Evolutionary conservation across 768 basidiomycete genomes (phyloP).

Genomic region (Suillus luteus): DNA sequence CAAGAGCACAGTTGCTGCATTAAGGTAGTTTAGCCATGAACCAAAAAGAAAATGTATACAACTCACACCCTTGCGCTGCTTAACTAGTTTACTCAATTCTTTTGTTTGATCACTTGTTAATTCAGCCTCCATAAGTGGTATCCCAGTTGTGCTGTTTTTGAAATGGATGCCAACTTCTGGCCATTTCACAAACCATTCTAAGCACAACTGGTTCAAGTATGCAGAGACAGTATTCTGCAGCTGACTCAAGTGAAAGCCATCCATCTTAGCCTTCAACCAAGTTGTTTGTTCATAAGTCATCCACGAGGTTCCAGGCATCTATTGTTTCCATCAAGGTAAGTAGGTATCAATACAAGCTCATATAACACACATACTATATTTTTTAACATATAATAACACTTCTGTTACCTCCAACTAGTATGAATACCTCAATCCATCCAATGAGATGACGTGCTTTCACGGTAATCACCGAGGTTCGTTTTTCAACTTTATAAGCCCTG

Average conservation of each 20-base stretch:
- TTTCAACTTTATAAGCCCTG: not conserved
- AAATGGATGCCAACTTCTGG: not conserved
- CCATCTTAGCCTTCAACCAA: not conserved
- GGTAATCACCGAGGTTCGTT: not conserved
- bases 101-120: not conserved
- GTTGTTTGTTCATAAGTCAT: not conserved
- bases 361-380: constrained; percentile 2
- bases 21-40: not conserved
- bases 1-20: constrained; percentile 2
- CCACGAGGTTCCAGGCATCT: not conserved
- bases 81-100: not conserved
- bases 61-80: not conserved
- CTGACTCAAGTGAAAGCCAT: not conserved
- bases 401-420: not conserved
- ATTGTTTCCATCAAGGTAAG: not conserved
- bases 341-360: not conserved
- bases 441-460: too few species aligned
- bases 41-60: not conserved
- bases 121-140: not conserved
- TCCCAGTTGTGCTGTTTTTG: not conserved
- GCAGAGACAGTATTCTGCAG: not conserved
- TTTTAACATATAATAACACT: not conserved
- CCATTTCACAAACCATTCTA: constrained; percentile 1
- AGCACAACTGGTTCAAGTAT: not conserved
- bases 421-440: not conserved